Conservation (phyloP, 345 rosid genomes). For the Gossypium raimondii region DNA sequence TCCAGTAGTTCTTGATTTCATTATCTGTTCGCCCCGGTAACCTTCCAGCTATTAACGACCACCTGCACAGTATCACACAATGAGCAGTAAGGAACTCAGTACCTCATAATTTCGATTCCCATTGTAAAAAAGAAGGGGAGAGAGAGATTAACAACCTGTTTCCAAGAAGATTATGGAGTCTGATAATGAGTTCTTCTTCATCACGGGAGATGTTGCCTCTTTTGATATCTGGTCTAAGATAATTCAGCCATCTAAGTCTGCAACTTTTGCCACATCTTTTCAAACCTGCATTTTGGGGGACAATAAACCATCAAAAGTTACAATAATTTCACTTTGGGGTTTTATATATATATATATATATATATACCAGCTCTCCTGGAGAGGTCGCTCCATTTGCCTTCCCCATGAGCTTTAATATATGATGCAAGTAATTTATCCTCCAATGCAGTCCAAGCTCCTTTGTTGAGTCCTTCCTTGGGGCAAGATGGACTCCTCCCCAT, state of each 20-base stretch:
- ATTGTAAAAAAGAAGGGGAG: neutral
- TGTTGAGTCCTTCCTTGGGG: conserved; percentile 51
- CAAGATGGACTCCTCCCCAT: conserved; percentile 69
- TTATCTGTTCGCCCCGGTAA: conserved; percentile 2
- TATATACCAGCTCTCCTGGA: conserved; percentile 53
- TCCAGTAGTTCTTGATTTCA: conserved; percentile 11
- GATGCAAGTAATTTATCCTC: conserved; percentile 47
- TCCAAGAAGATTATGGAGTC: conserved; percentile 2
- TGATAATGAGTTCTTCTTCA: conserved; percentile 3
- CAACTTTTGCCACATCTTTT: conserved; percentile 10
- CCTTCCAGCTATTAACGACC: conserved; percentile 11
- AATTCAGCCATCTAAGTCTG: conserved; percentile 6
- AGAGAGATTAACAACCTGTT: neutral
- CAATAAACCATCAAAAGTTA: neutral
- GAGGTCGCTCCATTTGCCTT: conserved; percentile 60
- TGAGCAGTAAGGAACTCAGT: too few relatives aligned
- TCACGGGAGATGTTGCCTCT: conserved; percentile 5
- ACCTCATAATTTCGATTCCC: too few relatives aligned
- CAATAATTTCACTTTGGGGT: neutral
- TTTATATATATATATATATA: neutral
- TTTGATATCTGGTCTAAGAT: conserved; percentile 12
- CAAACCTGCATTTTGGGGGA: neutral
- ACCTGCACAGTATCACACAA: neutral
- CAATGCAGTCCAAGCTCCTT: conserved; percentile 58
- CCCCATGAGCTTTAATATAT: conserved; percentile 49